Percentiles rank a stretch among this genome's conserved stretches.
Evolutionary conservation across 352 stramenopile genomes (phyloP).

Genomic region (Globisporangium nunn): DNA sequence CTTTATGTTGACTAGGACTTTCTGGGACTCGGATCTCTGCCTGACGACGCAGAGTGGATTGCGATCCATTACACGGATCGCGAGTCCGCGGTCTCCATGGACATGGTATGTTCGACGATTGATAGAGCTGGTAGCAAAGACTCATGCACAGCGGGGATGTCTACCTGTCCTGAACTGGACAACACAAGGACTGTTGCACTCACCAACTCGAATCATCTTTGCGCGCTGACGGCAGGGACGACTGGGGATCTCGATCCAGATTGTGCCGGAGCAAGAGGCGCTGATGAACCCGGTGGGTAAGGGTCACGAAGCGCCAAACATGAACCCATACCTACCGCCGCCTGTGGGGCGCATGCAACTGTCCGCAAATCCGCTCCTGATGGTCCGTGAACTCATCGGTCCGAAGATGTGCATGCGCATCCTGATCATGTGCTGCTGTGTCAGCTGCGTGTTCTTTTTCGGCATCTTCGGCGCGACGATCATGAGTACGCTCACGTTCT

Average conservation of each 20-base stretch:
- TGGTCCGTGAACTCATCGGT: slow-evolving; percentile 69
- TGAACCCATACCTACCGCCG: slow-evolving; percentile 86
- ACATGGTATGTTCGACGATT: slow-evolving; percentile 30
- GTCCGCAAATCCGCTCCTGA: slow-evolving; percentile 74
- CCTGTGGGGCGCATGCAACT: slow-evolving; percentile 81
- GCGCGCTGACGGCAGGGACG: slow-evolving; percentile 20
- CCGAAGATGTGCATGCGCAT: slow-evolving; percentile 52
- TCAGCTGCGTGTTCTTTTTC: slow-evolving; percentile 52
- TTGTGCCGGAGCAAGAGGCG: slow-evolving; percentile 83
- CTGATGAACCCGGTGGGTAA: slow-evolving; percentile 62
- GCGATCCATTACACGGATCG: slow-evolving; percentile 72
- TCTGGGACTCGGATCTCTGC: slow-evolving; percentile 62
- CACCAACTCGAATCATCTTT: no score
- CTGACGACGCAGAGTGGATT: slow-evolving; percentile 71
- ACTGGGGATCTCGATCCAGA: slow-evolving; percentile 62
- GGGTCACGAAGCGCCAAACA: slow-evolving; percentile 81
- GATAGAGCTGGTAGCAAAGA: neutral
- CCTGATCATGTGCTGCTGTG: slow-evolving; percentile 41
- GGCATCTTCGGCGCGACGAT: slow-evolving; percentile 63
- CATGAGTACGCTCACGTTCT: slow-evolving; percentile 74
- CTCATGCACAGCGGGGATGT: no score
- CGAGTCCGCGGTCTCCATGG: slow-evolving; percentile 48
- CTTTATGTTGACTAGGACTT: slow-evolving; percentile 33
- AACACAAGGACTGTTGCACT: no score
- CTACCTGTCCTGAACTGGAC: no score